A percentile compares a stretch with the other conserved stretches of the same genome.
Evolutionary conservation across 208 protist genomes (phyloP).

Genomic region (Sergeia podlipaevii): DNA sequence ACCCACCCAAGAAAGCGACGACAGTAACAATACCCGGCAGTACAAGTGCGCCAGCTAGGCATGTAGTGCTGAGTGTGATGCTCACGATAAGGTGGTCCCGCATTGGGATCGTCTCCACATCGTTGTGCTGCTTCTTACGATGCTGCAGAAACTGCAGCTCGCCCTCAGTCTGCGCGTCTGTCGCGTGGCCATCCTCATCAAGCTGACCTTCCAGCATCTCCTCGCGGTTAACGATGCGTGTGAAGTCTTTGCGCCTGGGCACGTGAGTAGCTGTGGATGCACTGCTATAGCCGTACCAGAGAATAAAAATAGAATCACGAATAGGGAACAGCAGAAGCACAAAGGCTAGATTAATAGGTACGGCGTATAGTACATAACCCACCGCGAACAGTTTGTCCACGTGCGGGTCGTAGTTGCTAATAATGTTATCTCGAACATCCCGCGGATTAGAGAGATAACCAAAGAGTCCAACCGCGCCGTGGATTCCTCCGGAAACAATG

Average conservation of each 20-base stretch:
- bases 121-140: conserved; percentile 18
- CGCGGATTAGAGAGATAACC: conserved; percentile 60
- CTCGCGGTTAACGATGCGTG: conserved; percentile 26
- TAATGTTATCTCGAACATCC: conserved; percentile 65
- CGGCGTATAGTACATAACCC: conserved; percentile 53
- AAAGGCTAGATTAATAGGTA: conserved; percentile 61
- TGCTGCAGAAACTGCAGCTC: conserved; percentile 13
- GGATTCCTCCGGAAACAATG: conserved; percentile 39
- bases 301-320: conserved; percentile 72
- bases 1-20: conserved; percentile 48
- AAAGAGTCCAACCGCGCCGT: conserved; percentile 66
- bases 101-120: conserved; percentile 35
- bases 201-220: conserved; percentile 27
- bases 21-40: conserved; percentile 54
- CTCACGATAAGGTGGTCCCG: conserved; percentile 64
- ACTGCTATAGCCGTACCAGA: conserved; percentile 72
- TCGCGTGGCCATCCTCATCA: conserved; percentile 1
- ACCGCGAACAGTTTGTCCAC: conserved; percentile 50
- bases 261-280: conserved; percentile 61
- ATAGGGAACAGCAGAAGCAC: conserved; percentile 69
- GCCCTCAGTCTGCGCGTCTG: neutral
- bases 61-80: conserved; percentile 40
- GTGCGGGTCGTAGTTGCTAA: conserved; percentile 76
- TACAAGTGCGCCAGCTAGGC: conserved; percentile 44
- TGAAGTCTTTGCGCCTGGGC: conserved; percentile 39